These are phyloP conservation scores for Quercus aquifolioides DNA, from an alignment of 306 rosid species.

Conservation along the genomic window DNA sequence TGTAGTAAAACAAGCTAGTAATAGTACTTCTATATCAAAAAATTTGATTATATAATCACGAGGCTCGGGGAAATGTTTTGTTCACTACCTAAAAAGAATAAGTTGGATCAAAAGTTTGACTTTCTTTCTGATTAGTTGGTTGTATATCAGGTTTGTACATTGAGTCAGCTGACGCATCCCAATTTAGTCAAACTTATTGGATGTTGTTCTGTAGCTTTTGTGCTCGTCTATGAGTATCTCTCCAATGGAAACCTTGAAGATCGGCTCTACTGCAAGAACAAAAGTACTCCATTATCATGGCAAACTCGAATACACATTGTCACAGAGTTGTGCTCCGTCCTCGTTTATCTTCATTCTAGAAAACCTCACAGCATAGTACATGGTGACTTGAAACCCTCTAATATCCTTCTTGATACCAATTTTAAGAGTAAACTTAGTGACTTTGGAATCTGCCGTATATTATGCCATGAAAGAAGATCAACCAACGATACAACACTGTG, in stretches of 20 bases:
- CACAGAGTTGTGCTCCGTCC: constrained; percentile 48
- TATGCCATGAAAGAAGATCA: constrained; percentile 18
- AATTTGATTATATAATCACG: no score
- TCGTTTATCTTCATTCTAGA: constrained; percentile 45
- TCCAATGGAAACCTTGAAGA: constrained; percentile 61
- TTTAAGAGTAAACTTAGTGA: constrained; percentile 52
- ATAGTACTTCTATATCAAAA: no score
- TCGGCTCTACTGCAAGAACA: constrained; percentile 41
- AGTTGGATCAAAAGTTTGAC: background rate
- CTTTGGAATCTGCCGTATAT: constrained; percentile 46
- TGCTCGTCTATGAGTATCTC: constrained; percentile 48
- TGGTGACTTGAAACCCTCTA: constrained; percentile 58
- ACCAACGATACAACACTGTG: constrained; percentile 22
- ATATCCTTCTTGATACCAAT: constrained; percentile 40
- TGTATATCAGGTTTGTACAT: constrained; percentile 58
- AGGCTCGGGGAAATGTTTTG: constrained; percentile 21
- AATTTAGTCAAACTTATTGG: constrained; percentile 52
- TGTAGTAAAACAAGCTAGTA: no score
- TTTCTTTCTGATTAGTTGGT: background rate
- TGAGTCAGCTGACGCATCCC: constrained; percentile 42
- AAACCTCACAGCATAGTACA: constrained; percentile 48
- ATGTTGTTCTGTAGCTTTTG: constrained; percentile 45
- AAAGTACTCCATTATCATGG: constrained; percentile 52
- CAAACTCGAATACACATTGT: constrained; percentile 41
- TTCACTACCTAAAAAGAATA: background rate